These are phyloP conservation scores for Ophiostoma sp. DNA, from an alignment of 2,329 filamentous ascomycete species.

Conservation along the genomic window DNA sequence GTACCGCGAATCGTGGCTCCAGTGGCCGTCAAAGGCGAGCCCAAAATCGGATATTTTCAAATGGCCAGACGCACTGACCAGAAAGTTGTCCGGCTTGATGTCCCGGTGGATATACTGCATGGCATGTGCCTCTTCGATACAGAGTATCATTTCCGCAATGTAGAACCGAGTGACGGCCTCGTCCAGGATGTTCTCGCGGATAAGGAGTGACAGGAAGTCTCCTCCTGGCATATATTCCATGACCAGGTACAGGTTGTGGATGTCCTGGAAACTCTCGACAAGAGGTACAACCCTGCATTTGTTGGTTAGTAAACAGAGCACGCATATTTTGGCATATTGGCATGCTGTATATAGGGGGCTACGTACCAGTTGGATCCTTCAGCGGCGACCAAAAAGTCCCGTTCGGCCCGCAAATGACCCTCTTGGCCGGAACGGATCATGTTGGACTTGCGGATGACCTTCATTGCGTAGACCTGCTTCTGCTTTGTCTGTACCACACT, in stretches of 20 bases:
- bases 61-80: conserved; percentile 82
- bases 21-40: conserved; percentile 89
- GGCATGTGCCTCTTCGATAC: conserved; percentile 84
- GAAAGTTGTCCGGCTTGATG: conserved; percentile 95
- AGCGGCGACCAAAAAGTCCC: conserved; percentile 85
- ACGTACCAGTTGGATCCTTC: conserved; percentile 74
- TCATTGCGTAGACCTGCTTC: conserved; percentile 84
- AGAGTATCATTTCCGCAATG: conserved; percentile 90
- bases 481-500: conserved; percentile 2
- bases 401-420: conserved; percentile 82
- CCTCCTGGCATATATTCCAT: conserved; percentile 99
- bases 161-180: conserved; percentile 81
- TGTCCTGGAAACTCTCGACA: conserved; percentile 83
- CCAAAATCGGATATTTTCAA: conserved; percentile 96
- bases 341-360: not conserved
- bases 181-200: conserved; percentile 75
- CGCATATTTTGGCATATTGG: not conserved
- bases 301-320: not conserved
- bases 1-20: conserved; percentile 84
- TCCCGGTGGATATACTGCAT: conserved; percentile 91
- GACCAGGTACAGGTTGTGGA: conserved; percentile 77
- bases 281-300: conserved; percentile 72
- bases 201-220: conserved; percentile 81
- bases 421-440: conserved; percentile 92
- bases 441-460: conserved; percentile 87